A percentile compares a stretch with the other conserved stretches of the same genome.
phyloP scores from a whole-genome alignment of 179 eudicot genomes.

The Spergularia azorica region DNA sequence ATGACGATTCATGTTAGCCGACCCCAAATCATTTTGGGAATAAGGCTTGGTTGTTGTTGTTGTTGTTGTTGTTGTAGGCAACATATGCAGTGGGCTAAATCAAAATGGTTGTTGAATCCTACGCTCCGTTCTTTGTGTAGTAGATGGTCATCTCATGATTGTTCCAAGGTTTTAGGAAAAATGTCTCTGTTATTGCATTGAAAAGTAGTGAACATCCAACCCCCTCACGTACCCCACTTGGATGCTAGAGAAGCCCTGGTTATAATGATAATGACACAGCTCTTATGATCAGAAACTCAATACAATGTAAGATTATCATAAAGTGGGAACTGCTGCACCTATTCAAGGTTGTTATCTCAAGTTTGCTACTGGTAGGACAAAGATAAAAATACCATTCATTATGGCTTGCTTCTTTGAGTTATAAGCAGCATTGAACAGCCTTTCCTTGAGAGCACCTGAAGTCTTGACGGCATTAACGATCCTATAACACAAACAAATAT shows the following conservation, averaged over 20 bases:
- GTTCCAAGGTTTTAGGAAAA: neutral
- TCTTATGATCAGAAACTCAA: neutral
- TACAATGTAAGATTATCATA: neutral
- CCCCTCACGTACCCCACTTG: neutral
- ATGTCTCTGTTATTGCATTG: neutral
- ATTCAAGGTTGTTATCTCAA: neutral
- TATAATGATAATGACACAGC: neutral
- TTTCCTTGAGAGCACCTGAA: slow-evolving; percentile 78
- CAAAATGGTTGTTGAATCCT: neutral
- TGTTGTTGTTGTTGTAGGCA: no score
- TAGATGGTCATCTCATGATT: neutral
- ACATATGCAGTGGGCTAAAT: neutral
- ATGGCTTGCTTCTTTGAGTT: slow-evolving; percentile 93
- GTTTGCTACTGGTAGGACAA: neutral
- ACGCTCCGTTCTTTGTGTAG: neutral
- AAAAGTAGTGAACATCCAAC: neutral
- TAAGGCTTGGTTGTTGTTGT: no score
- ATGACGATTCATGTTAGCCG: no score
- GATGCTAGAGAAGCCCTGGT: neutral
- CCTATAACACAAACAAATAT: slow-evolving; percentile 39
- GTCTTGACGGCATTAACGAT: slow-evolving; percentile 82
- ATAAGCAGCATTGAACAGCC: slow-evolving; percentile 82
- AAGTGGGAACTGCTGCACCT: no score
- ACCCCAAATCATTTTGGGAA: no score
- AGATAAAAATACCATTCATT: slow-evolving; percentile 57